phyloP scores from a whole-genome alignment of 371 early-diverging fungal genomes.

The Mucor saturninus region DNA sequence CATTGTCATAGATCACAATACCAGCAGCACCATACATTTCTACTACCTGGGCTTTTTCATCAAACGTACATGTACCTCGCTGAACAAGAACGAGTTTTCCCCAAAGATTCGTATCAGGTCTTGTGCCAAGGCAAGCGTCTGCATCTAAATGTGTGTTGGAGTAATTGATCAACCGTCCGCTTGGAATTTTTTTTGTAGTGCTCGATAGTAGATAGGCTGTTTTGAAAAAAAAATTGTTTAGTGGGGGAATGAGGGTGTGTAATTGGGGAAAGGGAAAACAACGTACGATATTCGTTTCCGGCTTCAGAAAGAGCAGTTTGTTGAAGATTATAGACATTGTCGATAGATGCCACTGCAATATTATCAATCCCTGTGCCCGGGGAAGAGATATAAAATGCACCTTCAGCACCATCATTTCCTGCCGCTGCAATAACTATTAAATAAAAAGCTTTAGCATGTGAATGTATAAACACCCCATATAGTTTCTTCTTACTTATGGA shows the following conservation, averaged over 20 bases:
- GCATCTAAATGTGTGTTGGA: conserved; percentile 9
- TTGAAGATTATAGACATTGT: conserved; percentile 46
- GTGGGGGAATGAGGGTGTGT: neutral
- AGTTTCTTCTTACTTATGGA: conserved; percentile 30
- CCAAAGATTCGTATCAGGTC: conserved; percentile 24
- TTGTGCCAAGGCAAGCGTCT: conserved; percentile 34
- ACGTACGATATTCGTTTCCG: conserved; percentile 29
- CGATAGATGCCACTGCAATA: conserved; percentile 68
- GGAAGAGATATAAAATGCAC: conserved; percentile 53
- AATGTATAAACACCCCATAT: neutral
- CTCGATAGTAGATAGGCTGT: conserved; percentile 38
- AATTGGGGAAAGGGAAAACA: too few species aligned
- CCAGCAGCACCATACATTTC: conserved; percentile 54
- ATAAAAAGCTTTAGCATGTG: neutral
- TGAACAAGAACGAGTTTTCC: conserved; percentile 58
- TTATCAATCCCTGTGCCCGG: conserved; percentile 60
- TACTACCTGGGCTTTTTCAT: conserved; percentile 53
- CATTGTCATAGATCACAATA: conserved; percentile 55
- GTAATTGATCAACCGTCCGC: conserved; percentile 39
- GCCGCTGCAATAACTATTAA: conserved; percentile 60
- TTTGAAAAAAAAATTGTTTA: neutral
- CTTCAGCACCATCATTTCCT: conserved; percentile 68
- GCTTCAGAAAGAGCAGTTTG: conserved; percentile 18
- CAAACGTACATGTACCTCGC: conserved; percentile 66
- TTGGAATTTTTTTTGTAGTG: conserved; percentile 25